A percentile compares a stretch with the other conserved stretches of the same genome.
phyloP scores from a whole-genome alignment of 345 rosid genomes.

The Litchi chinensis region DNA sequence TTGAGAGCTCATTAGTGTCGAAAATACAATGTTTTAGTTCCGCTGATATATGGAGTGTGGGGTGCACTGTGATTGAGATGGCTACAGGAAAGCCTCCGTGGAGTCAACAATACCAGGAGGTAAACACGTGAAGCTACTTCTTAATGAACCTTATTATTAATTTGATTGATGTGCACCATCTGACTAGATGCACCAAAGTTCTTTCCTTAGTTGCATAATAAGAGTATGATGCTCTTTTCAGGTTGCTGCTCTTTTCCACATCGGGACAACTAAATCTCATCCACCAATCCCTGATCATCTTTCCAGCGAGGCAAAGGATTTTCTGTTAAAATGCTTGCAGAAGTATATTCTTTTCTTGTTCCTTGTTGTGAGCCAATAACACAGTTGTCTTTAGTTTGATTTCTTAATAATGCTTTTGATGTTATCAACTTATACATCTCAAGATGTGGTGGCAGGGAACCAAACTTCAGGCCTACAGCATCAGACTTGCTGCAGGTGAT shows the following conservation, averaged over 20 bases:
- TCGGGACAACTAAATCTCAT: constrained; percentile 93
- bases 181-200: background rate
- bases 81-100: constrained; percentile 98
- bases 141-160: constrained; percentile 13
- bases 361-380: background rate
- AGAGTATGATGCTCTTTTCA: constrained; percentile 34
- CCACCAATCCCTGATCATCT: constrained; percentile 96
- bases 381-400: background rate
- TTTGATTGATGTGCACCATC: constrained; percentile 4
- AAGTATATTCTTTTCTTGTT: constrained; percentile 46
- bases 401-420: background rate
- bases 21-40: constrained; percentile 54
- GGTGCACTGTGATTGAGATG: constrained; percentile 98
- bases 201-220: constrained; percentile 24
- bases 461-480: constrained; percentile 73
- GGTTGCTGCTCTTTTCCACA: constrained; percentile 94
- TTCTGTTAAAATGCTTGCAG: constrained; percentile 79
- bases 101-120: constrained; percentile 98
- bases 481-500: constrained; percentile 76
- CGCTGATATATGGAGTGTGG: constrained; percentile 97
- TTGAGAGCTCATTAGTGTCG: constrained; percentile 24
- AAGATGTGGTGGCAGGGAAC: constrained; percentile 65
- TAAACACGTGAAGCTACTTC: constrained; percentile 30
- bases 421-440: constrained; percentile 1
- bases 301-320: constrained; percentile 79